These are phyloP conservation scores for Hygrocybe punicea DNA, from an alignment of 768 basidiomycete genomes.

Conservation along the genomic window DNA sequence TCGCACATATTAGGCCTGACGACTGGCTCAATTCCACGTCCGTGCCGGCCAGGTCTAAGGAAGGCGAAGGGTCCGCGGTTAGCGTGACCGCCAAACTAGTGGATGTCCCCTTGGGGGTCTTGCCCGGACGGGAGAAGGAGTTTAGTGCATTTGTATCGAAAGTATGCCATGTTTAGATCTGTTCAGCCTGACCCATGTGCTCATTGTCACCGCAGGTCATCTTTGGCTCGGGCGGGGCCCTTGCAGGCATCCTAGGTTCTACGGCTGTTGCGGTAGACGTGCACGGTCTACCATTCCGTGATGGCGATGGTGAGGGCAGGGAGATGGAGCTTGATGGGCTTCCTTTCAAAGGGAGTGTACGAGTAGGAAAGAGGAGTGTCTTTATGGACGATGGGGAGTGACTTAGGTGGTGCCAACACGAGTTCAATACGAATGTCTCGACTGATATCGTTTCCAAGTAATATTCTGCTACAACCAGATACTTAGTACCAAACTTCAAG, in stretches of 20 bases:
- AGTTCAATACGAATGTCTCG: no score
- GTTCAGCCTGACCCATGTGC: constrained; percentile 3
- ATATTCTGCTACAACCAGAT: no score
- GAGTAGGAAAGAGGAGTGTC: constrained; percentile 54
- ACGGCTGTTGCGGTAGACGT: constrained; percentile 60
- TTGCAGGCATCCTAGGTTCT: constrained; percentile 64
- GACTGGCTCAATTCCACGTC: constrained; percentile 58
- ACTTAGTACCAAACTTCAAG: no score
- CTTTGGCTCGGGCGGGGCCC: constrained; percentile 59
- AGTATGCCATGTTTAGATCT: constrained; percentile 1
- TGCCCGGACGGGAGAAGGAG: constrained; percentile 72
- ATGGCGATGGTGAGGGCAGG: constrained; percentile 27
- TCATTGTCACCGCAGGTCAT: constrained; percentile 50
- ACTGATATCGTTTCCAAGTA: no score
- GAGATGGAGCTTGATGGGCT: constrained; percentile 60
- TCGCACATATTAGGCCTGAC: constrained; percentile 69
- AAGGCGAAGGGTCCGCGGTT: constrained; percentile 52
- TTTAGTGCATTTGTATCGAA: constrained; percentile 64
- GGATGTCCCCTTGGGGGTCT: constrained; percentile 72
- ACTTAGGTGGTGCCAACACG: no score
- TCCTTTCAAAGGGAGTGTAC: constrained; percentile 65
- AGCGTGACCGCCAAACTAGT: constrained; percentile 61
- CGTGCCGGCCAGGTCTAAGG: constrained; percentile 40
- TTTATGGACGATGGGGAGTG: no score
- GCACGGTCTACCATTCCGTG: constrained; percentile 55